Base-by-base conservation (phyloP, 805 yeast species). In the Starmerella stellata region DNA sequence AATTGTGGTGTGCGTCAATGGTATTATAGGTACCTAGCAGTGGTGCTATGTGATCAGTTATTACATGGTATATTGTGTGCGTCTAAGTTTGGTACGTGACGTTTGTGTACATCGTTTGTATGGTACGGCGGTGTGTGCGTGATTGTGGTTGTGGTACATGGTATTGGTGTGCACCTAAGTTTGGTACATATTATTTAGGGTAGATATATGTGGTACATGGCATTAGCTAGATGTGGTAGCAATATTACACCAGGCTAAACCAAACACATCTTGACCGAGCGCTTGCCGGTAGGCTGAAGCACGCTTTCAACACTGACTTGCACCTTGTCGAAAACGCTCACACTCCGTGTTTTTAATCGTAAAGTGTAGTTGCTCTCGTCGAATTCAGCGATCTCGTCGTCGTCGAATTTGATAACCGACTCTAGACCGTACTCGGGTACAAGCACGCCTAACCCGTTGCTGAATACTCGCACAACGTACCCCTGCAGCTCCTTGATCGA, bases 381-480 rank as follows among this genome's bases (percentile, higher is more conserved):
- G 52, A 74, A 81, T 23, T 65, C 70, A 44, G 80, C 78, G 3
- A 23, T 17, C 16, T 76, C 74, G 45, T 87, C 56, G 46, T 72
- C 73, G 49, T 82, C 92, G 43, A 83, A 56, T 54, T 78, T 81
- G 45, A 90, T 82, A 52, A 90, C 65, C 42, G 95, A 87, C 61
- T 90, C 98, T 36, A 90, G 82, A 40, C 98, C 98, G 59, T 81
- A 90, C 55, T 78, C 79, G 15, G 98, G 96, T 30, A 90, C 95
- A 35, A 90, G 61, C 7, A 90, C 92, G 23, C 85, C 95, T 46
- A 90, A 72, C 58, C 98, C 98, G 56, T 90, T 90, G 44, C 81
- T 75, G 57, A 90, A 85, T 21, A 90, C 90, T 56, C 81, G 79
- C 53, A 87, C 83, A 21, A 85, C 76, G 51, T 81, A 85, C 8